phyloP scores from a whole-genome alignment of 331 rosid genomes.

The Erythrophleum ivorense region DNA sequence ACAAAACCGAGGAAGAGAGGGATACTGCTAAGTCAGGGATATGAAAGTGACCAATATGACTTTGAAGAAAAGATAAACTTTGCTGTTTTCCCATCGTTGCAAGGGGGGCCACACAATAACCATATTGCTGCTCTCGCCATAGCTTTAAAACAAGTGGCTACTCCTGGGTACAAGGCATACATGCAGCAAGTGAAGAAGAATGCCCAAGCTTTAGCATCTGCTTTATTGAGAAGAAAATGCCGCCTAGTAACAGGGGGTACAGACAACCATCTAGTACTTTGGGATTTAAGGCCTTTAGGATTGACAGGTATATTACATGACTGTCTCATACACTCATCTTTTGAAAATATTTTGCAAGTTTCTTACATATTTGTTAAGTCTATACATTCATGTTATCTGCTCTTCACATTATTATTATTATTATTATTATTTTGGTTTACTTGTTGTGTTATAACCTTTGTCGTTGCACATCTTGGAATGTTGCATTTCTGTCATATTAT shows the following conservation, averaged over 20 bases:
- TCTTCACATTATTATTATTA: neutral
- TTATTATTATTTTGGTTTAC: too few species aligned
- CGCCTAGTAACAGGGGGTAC: slow-evolving; percentile 85
- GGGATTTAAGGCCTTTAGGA: slow-evolving; percentile 86
- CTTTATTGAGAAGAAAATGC: slow-evolving; percentile 69
- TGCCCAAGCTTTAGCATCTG: slow-evolving; percentile 77
- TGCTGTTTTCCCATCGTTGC: slow-evolving; percentile 84
- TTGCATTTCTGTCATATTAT: neutral
- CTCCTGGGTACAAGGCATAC: slow-evolving; percentile 76
- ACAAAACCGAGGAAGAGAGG: slow-evolving; percentile 79
- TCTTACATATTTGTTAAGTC: slow-evolving; percentile 25
- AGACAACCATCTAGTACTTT: slow-evolving; percentile 82
- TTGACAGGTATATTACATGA: slow-evolving; percentile 62
- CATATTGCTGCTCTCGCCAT: slow-evolving; percentile 91
- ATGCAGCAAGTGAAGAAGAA: slow-evolving; percentile 91
- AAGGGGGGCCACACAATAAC: slow-evolving; percentile 94
- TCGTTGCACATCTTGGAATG: neutral
- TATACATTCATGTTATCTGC: slow-evolving; percentile 17
- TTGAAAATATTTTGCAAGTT: slow-evolving; percentile 10
- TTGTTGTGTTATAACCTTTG: neutral
- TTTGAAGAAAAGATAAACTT: slow-evolving; percentile 85
- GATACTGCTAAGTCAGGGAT: slow-evolving; percentile 66
- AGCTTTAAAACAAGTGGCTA: slow-evolving; percentile 79
- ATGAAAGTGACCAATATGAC: slow-evolving; percentile 75
- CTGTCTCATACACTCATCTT: neutral